A percentile compares a stretch with the other conserved stretches of the same genome.
Evolutionary conservation across 192 early-diverging fungal genomes (phyloP).

Genomic region (Coemansia reversa): DNA sequence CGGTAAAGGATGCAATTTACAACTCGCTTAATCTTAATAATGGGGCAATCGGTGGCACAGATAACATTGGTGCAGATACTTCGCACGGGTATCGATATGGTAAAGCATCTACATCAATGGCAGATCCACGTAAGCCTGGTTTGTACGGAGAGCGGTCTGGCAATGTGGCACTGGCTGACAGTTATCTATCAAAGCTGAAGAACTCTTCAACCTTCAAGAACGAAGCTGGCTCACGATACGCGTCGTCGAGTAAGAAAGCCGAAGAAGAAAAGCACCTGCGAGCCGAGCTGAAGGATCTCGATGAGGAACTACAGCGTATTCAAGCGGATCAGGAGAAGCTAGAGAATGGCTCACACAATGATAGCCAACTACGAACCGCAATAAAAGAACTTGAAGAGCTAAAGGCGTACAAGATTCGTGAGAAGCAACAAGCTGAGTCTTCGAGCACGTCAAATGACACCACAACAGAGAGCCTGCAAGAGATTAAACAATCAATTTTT

Average conservation of each 20-base stretch:
- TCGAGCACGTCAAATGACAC: neutral
- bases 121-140: constrained; percentile 28
- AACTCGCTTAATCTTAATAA: constrained; percentile 42
- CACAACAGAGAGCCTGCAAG: constrained; percentile 29
- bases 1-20: constrained; percentile 50
- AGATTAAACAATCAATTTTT: constrained; percentile 46
- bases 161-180: constrained; percentile 53
- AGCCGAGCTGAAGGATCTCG: constrained; percentile 45
- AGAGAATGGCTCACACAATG: neutral
- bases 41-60: constrained; percentile 3
- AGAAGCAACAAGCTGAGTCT: constrained; percentile 21
- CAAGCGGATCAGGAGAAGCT: constrained; percentile 16
- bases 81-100: constrained; percentile 27
- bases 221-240: constrained; percentile 43
- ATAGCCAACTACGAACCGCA: constrained; percentile 7
- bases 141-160: constrained; percentile 53
- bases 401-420: constrained; percentile 27
- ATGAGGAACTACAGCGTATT: constrained; percentile 26
- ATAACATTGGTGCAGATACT: neutral
- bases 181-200: constrained; percentile 54
- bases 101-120: constrained; percentile 12
- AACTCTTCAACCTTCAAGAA: constrained; percentile 51
- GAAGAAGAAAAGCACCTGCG: constrained; percentile 49
- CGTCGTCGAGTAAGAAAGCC: constrained; percentile 42
- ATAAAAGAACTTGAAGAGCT: constrained; percentile 36